Evolutionary conservation across 805 yeast species (phyloP), one percentile per base, ranked within the genome.

Genomic region (Spathaspora passalidarum): DNA sequence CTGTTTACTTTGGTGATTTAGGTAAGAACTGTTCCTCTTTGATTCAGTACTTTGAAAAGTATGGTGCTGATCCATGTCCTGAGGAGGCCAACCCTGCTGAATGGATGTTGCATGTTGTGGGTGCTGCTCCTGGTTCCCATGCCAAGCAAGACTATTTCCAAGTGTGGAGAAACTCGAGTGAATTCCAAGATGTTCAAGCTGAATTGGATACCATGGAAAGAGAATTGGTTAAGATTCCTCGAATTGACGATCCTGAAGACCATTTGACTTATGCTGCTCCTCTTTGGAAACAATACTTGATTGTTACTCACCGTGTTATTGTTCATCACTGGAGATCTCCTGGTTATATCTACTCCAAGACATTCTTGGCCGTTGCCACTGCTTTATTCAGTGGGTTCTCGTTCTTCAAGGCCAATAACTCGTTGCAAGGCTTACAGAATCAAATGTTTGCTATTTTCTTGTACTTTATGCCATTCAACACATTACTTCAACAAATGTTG

Each of bases 91-190:
- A 66, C 49, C 72, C 72, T 6, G 72, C 71, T 11, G 96, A 88
- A 69, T 89, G 95, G 94, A 89, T 89, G 96, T 72, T 89, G 65
- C 86, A 86, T 51, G 86, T 83, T 51, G 85, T 84, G 56, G 90
- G 91, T 57, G 90, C 90, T 44, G 89, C 90, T 29, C 90, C 90
- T 5, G 90, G 89, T 44, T 79, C 88, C 29, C 84, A 80, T 54
- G 86, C 89, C 16, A 72, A 73, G 40, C 86, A 82, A 64, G 87
- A 86, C 62, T 86, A 83, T 57, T 74, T 80, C 57, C 84, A 86
- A 57, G 88, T 85, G 41, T 88, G 97, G 96, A 65, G 77, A 61
- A 73, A 76, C 40, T 87, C 96, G 32, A 64, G 65, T 0, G 90
- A 88, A 60, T 79, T 77, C 55, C 58, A 66, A 45, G 81, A 75